A percentile compares a stretch with the other conserved stretches of the same genome.
Conservation (phyloP, 2,329 filamentous ascomycete genomes). For the Monilinia aucupariae region DNA sequence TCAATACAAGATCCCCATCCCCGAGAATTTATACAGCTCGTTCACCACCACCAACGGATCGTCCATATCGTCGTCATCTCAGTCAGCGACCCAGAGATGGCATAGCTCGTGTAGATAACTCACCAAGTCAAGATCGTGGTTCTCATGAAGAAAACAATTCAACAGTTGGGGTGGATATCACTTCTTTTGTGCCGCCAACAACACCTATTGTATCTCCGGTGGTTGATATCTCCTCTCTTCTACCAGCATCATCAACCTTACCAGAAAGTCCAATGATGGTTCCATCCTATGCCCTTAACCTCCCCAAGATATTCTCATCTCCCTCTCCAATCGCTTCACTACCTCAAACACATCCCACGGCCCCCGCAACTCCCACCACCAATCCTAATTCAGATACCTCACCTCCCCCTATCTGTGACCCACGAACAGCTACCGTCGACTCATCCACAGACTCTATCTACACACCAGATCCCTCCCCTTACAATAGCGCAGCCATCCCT, state of each 20-base stretch:
- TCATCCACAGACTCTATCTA: not conserved
- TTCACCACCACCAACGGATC: slow-evolving; percentile 1
- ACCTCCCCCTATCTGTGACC: not conserved
- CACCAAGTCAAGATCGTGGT: not conserved
- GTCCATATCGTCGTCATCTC: slow-evolving; percentile 14
- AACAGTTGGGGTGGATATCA: not conserved
- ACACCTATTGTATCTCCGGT: not conserved
- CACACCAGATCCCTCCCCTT: not conserved
- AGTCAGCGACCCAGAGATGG: not conserved
- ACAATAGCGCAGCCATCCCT: not conserved
- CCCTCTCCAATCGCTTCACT: not conserved
- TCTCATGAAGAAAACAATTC: not conserved
- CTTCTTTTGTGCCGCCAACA: not conserved
- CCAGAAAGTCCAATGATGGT: not conserved
- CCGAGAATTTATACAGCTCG: not conserved
- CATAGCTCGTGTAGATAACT: not conserved
- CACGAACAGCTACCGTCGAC: not conserved
- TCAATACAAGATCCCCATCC: not conserved
- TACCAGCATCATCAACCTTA: not conserved
- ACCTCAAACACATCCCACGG: not conserved
- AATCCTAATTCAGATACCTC: not conserved
- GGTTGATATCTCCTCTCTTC: not conserved
- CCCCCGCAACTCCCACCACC: not conserved
- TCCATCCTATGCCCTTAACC: not conserved
- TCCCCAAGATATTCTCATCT: slow-evolving; percentile 1